A percentile compares a stretch with the other conserved stretches of the same genome.
Evolutionary conservation across 1,284 basidiomycete species (phyloP).

Genomic region (Vanrija humicola): DNA sequence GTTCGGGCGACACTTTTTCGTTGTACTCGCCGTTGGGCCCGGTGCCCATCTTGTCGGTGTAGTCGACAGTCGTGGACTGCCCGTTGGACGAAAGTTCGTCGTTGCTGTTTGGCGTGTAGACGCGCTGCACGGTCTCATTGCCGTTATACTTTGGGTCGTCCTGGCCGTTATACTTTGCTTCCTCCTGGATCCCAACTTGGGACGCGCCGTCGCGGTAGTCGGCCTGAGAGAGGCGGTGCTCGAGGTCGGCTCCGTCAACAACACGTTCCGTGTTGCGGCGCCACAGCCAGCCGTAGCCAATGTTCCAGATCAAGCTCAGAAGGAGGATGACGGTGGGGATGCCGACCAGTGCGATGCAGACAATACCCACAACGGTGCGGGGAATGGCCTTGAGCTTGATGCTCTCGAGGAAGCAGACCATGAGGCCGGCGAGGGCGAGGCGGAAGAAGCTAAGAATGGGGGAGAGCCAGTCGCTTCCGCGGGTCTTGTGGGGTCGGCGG

Average conservation of each 20-base stretch:
- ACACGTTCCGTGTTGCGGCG: constrained; percentile 36
- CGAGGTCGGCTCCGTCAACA: constrained; percentile 46
- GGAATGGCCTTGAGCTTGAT: constrained; percentile 39
- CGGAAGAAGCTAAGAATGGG: constrained; percentile 39
- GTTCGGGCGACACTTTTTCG: too few relatives aligned
- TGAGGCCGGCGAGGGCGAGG: constrained; percentile 42
- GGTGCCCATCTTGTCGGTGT: too few relatives aligned
- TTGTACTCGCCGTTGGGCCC: too few relatives aligned
- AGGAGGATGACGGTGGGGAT: constrained; percentile 55
- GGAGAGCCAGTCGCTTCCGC: constrained; percentile 47
- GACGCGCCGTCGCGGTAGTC: not conserved
- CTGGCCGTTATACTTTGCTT: too few relatives aligned
- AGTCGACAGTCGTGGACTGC: too few relatives aligned
- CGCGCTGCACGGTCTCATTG: too few relatives aligned
- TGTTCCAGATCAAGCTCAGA: constrained; percentile 79
- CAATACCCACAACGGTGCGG: constrained; percentile 46
- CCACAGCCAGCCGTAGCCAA: constrained; percentile 51
- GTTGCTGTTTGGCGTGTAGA: too few relatives aligned
- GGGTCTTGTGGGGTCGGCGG: constrained; percentile 51
- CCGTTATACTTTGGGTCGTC: too few relatives aligned
- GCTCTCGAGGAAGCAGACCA: constrained; percentile 46
- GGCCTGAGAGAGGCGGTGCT: constrained; percentile 16
- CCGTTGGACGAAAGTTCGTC: too few relatives aligned
- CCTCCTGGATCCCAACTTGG: too few relatives aligned
- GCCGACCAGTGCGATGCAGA: constrained; percentile 45